A percentile compares a stretch with the other conserved stretches of the same genome.
phyloP scores from a whole-genome alignment of 2,329 filamentous ascomycete genomes.

The Apiospora rasikravindrae region DNA sequence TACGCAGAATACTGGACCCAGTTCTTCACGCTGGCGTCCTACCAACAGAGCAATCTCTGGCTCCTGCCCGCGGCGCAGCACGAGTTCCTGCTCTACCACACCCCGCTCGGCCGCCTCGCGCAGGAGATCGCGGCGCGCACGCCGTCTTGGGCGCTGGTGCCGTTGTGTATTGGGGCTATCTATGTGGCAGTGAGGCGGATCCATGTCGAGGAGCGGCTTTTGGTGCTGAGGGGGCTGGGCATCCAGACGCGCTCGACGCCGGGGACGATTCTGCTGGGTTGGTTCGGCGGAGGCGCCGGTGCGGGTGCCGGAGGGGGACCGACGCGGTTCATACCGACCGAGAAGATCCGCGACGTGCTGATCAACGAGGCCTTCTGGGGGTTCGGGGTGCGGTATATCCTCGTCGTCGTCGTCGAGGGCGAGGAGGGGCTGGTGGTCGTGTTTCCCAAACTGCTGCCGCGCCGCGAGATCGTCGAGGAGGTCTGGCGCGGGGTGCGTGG shows the following conservation, averaged over 20 bases:
- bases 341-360: slow-evolving; percentile 89
- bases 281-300: slow-evolving; percentile 30
- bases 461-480: slow-evolving; percentile 76
- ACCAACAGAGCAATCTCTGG: slow-evolving; percentile 27
- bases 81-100: slow-evolving; percentile 25
- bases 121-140: slow-evolving; percentile 39
- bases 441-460: slow-evolving; percentile 81
- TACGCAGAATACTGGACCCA: slow-evolving; percentile 55
- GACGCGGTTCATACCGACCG: slow-evolving; percentile 80
- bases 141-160: slow-evolving; percentile 48
- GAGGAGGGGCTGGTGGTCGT: slow-evolving; percentile 93
- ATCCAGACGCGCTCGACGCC: slow-evolving; percentile 84
- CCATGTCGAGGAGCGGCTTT: slow-evolving; percentile 77
- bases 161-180: slow-evolving; percentile 42
- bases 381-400: slow-evolving; percentile 88
- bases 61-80: slow-evolving; percentile 26
- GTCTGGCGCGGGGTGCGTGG: slow-evolving; percentile 88
- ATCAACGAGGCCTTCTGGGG: slow-evolving; percentile 95
- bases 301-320: slow-evolving; percentile 33
- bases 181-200: slow-evolving; percentile 53
- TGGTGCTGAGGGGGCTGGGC: slow-evolving; percentile 86
- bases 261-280: slow-evolving; percentile 52
- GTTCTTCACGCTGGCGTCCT: slow-evolving; percentile 25
- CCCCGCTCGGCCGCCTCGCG: slow-evolving; percentile 40
- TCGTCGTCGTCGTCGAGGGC: slow-evolving; percentile 87